These are phyloP conservation scores for Metschnikowia cubensis DNA, from an alignment of 805 yeast species.

Conservation along the genomic window DNA sequence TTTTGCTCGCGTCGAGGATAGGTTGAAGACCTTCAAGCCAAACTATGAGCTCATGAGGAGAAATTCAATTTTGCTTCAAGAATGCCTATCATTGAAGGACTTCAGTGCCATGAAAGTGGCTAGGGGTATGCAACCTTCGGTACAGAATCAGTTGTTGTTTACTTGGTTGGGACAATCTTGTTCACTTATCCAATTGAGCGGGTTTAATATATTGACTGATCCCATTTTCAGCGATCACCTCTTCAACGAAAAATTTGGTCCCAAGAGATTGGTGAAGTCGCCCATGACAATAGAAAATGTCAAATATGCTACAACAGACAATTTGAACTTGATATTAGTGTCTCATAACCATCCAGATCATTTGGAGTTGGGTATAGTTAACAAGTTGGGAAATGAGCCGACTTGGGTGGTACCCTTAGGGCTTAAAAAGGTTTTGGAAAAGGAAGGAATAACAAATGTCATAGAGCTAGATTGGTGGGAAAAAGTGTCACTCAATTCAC, in stretches of 20 bases:
- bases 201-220: slow-evolving; percentile 77
- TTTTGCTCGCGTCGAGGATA: slow-evolving; percentile 37
- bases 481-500: slow-evolving; percentile 30
- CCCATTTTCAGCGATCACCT: slow-evolving; percentile 72
- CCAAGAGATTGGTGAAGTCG: slow-evolving; percentile 74
- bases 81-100: slow-evolving; percentile 18
- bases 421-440: slow-evolving; percentile 53
- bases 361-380: slow-evolving; percentile 61
- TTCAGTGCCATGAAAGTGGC: neutral
- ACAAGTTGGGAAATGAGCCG: slow-evolving; percentile 48
- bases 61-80: slow-evolving; percentile 28
- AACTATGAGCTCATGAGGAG: slow-evolving; percentile 42
- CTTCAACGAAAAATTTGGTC: slow-evolving; percentile 65
- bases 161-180: slow-evolving; percentile 97
- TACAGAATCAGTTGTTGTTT: slow-evolving; percentile 51
- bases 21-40: slow-evolving; percentile 62
- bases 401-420: slow-evolving; percentile 91
- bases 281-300: slow-evolving; percentile 65
- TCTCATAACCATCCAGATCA: slow-evolving; percentile 97
- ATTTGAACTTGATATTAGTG: slow-evolving; percentile 66
- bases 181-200: slow-evolving; percentile 64
- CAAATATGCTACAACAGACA: slow-evolving; percentile 45
- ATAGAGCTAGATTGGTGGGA: slow-evolving; percentile 96
- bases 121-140: neutral
- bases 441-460: slow-evolving; percentile 56